Base-by-base conservation (phyloP, 148 eudicot species). In the Drosera capensis region DNA sequence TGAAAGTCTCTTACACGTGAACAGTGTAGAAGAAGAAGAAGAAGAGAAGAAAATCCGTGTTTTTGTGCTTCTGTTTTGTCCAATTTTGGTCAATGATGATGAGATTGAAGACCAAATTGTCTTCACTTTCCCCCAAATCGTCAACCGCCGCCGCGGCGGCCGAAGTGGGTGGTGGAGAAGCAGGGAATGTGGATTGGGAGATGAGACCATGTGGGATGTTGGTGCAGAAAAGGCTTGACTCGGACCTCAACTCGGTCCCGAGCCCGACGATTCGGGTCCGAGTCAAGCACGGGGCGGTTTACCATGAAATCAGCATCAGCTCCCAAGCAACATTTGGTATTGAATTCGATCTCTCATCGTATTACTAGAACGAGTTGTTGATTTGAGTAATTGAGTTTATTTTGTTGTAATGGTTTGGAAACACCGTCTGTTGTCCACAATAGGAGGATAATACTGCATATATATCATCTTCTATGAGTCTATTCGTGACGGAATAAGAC, bases 161-260 rank as follows among this genome's bases (percentile, higher is more conserved):
- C 39, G 35, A 7, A 43, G 49, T 4, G 1, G 55, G 45, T 3
- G 49, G 24, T 4, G 59, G 12, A 7, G 68, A 66, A 21, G 41
- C 34, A 0, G 43, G 31, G 21, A 46, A 39, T 19, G 67, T 63
- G 18, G 82, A 83, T 25, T 83, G 94, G 94, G 96, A 87, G 71
- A 40, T 87, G 45, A 56, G 96, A 25, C 94, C 96, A 0, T 73
- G 90, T 22, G 96, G 96, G 51, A 83, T 87, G 96, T 36, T 87
- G 47, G 96, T 87, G 6, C 92, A 83, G 68, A 87, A 77, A 42
- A 64, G 94, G 23, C 22, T 68, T 23, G 83, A 77, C 16, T 60
- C 60, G 21, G 86, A 82, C 45, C 71, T 72, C n/a, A 58, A 52
- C 55, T 42, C 56, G 9, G 45, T 52, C 3, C 90, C 79, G 1